A percentile compares a stretch with the other conserved stretches of the same genome.
Conservation (phyloP, 106 monocot genomes). For the Hemerocallis citrina region DNA sequence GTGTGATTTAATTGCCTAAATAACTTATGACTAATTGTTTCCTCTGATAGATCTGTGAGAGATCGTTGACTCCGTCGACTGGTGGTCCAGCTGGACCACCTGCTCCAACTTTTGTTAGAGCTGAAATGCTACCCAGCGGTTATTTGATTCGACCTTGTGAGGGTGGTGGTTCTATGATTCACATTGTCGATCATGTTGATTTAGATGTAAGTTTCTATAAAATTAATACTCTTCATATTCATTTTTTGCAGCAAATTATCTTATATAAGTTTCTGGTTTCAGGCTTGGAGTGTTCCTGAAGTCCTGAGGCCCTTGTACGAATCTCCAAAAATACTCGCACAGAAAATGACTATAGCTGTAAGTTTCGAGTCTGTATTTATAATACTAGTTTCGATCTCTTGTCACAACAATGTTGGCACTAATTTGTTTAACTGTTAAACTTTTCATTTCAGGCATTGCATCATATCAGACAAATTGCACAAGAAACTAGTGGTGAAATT, state of each 20-base stretch:
- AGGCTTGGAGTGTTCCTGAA: conserved; percentile 91
- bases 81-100: conserved; percentile 75
- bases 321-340: conserved; percentile 79
- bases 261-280: not conserved
- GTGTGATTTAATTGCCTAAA: no score
- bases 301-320: conserved; percentile 86
- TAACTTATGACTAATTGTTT: not conserved
- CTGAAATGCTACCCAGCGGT: conserved; percentile 87
- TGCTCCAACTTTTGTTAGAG: conserved; percentile 64
- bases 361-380: not conserved
- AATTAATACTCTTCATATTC: not conserved
- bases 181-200: conserved; percentile 93
- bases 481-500: conserved; percentile 73
- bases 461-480: conserved; percentile 71
- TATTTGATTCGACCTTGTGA: conserved; percentile 90
- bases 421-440: not conserved
- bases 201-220: conserved; percentile 47
- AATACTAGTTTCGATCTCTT: not conserved
- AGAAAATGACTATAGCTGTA: conserved; percentile 89
- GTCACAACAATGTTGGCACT: not conserved
- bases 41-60: conserved; percentile 61
- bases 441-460: conserved; percentile 49
- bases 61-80: conserved; percentile 54
- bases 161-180: conserved; percentile 92
- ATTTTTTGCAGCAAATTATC: not conserved